Evolutionary conservation across 177 flowering plant genomes (phyloP), one percentile per base, ranked within the genome.

Genomic region (Vitis hybrid): DNA sequence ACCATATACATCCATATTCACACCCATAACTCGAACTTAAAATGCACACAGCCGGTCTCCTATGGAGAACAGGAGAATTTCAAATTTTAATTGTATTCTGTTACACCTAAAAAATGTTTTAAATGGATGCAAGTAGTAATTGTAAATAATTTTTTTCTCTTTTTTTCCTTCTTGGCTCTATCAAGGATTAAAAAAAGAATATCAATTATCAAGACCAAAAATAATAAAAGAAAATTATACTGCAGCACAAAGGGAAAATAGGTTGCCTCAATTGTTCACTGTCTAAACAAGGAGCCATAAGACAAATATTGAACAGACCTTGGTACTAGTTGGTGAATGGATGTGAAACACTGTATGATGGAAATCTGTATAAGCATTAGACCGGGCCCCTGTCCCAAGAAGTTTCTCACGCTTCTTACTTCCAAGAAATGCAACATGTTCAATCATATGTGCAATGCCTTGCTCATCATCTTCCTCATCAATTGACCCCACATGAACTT

Each of bases 391-490:
- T 12, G 98, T 93, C 30, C 97, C 98, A 64, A 96, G 92, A 79
- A 96, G 97, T 76, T 91, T 90, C 80, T 96, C 99, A 77, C 99
- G 97, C 80, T 96, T 96, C 83, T 96, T 96, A 80, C 99, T 96
- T 71, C 99, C 99, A 76, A 96, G 90, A 76, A 96, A 96, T 66
- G 98, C 98, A 70, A 96, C 99, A 82, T 96, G 99, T 77, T 96
- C 99, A 79, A 96, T 96, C 99, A 96, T 96, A 79, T 96, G 99
- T 12, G 99, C 99, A 77, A 96, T 91, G 68, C 99, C 99, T 78
- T 96, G 99, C 80, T 96, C 99, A 79, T 96, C 99, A 21, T 96
- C 99, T 78, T 92, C 98, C 83, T 96, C 99, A 76, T 96, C 99
- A 74, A 96, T 88, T 14, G 99, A 96, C 68, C 99, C 99, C 48